These are phyloP conservation scores for Cucumis sativus DNA, from an alignment of 306 rosid species.

Conservation along the genomic window Cucumber_9930_V3 NC_026657.2:39130001-39130500, in stretches of 20 bases:
- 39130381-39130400: not conserved
- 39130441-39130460: not conserved
- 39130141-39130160: conserved; percentile 91
- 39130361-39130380: not conserved
- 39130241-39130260: not conserved
- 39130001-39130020: not conserved
- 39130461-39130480: not conserved
- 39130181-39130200: conserved; percentile 98
- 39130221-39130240: conserved; percentile 79
- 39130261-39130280: not conserved
- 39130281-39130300: not conserved
- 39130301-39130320: not conserved
- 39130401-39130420: not conserved
- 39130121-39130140: conserved; percentile 87
- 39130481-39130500: not conserved
- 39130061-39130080: not conserved
- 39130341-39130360: not conserved
- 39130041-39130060: not conserved
- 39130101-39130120: conserved; percentile 74
- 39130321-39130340: not conserved
- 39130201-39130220: conserved; percentile 91
- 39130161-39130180: conserved; percentile 92
- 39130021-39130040: not conserved
- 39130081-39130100: not conserved
- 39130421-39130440: not conserved